A percentile compares a stretch with the other conserved stretches of the same genome.
phyloP scores from a whole-genome alignment of 257 asterid genomes.

The Primulina huaijiensis region DNA sequence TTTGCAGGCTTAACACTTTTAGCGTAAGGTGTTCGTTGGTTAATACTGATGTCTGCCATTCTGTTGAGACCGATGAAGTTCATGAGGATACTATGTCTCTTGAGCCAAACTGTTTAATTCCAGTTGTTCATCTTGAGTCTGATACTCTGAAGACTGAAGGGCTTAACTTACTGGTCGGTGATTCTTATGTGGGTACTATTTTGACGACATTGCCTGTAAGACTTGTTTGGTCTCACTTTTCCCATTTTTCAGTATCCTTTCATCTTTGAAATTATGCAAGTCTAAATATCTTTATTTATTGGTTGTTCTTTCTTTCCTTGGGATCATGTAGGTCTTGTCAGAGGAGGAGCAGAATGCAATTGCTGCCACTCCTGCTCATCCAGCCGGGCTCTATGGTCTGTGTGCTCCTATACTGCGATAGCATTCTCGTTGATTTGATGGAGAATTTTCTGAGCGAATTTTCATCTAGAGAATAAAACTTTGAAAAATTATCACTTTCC shows the following conservation, averaged over 20 bases:
- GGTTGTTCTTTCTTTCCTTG: constrained; percentile 16
- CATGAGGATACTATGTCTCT: constrained; percentile 33
- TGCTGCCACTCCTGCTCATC: constrained; percentile 96
- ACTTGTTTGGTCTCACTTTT: constrained; percentile 10
- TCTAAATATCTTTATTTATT: constrained; percentile 20
- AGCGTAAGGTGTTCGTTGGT: constrained; percentile 58
- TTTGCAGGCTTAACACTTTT: constrained; percentile 51
- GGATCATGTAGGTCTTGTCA: constrained; percentile 59
- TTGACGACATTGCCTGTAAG: constrained; percentile 80
- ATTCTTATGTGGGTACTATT: constrained; percentile 56
- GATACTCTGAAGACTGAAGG: constrained; percentile 69
- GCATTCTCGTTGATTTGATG: constrained; percentile 4
- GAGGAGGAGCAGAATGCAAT: constrained; percentile 75
- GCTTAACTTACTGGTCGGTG: constrained; percentile 53
- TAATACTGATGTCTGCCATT: constrained; percentile 51
- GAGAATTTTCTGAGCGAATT: background rate
- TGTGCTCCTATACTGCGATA: constrained; percentile 6
- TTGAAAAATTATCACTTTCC: background rate
- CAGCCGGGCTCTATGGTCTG: constrained; percentile 86
- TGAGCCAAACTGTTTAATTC: constrained; percentile 51
- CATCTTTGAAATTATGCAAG: constrained; percentile 8
- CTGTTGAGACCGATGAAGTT: constrained; percentile 47
- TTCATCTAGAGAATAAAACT: constrained; percentile 9
- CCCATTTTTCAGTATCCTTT: constrained; percentile 12
- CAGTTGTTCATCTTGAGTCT: constrained; percentile 54